phyloP scores from a whole-genome alignment of 129 eudicot species.

The Tanacetum coccineum region DNA sequence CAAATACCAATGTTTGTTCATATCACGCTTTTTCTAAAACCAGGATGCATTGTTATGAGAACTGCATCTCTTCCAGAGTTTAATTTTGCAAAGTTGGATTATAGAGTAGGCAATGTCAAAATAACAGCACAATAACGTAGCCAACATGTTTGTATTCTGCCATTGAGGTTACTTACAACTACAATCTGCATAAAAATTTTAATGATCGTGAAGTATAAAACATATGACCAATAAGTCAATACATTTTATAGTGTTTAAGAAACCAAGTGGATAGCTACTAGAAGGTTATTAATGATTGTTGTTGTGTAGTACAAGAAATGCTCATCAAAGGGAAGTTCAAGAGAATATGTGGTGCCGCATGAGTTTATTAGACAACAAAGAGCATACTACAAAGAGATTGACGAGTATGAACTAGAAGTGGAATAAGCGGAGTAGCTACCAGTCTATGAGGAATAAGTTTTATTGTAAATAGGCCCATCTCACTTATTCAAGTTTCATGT shows the following conservation, averaged over 20 bases:
- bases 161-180: background rate
- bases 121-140: background rate
- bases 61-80: background rate
- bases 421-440: slow-evolving; percentile 50
- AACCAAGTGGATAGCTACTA: background rate
- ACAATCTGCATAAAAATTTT: background rate
- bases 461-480: slow-evolving; percentile 12
- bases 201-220: background rate
- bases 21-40: background rate
- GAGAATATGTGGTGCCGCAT: slow-evolving; percentile 32
- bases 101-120: background rate
- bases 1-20: slow-evolving; percentile 43
- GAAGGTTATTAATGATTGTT: slow-evolving; percentile 4
- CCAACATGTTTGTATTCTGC: background rate
- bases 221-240: background rate
- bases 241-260: background rate
- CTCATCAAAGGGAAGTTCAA: slow-evolving; percentile 28
- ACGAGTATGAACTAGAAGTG: slow-evolving; percentile 58
- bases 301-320: slow-evolving; percentile 43
- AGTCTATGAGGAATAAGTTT: slow-evolving; percentile 13
- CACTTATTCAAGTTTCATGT: slow-evolving; percentile 17
- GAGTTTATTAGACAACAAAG: slow-evolving; percentile 59
- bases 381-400: slow-evolving; percentile 67
- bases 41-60: background rate
- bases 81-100: background rate